Conservation (phyloP, 75 land plant genomes). For the Gnetum montanum region DNA sequence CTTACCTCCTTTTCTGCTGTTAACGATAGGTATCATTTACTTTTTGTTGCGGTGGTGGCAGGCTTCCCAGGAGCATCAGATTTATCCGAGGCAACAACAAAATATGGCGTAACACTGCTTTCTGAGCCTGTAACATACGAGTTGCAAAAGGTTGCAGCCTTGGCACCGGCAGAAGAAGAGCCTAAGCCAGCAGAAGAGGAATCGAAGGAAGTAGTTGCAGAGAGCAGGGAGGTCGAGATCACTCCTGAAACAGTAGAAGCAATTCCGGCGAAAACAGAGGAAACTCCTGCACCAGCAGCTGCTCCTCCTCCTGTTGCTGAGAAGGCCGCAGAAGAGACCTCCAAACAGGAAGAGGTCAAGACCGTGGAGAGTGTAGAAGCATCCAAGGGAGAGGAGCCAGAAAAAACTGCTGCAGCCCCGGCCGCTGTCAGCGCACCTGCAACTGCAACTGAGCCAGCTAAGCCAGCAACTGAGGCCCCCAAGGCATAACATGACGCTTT, state of each 20-base stretch:
- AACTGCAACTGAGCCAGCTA: no score
- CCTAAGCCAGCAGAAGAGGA: not conserved
- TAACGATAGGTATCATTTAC: not conserved
- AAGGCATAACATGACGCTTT: no score
- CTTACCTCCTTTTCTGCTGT: not conserved
- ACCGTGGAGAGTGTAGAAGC: not conserved
- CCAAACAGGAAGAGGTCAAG: not conserved
- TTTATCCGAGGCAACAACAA: conserved; percentile 1
- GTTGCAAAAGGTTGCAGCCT: not conserved
- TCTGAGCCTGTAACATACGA: not conserved
- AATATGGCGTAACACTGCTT: not conserved
- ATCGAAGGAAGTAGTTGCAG: conserved; percentile 1
- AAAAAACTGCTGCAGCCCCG: not conserved
- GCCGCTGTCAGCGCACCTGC: no score
- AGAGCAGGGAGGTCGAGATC: not conserved
- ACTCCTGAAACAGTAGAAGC: no score
- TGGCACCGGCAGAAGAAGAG: not conserved
- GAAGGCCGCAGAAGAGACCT: not conserved
- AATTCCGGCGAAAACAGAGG: no score
- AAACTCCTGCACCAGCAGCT: no score
- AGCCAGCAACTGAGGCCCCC: no score
- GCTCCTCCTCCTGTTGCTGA: not conserved
- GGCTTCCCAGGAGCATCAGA: conserved; percentile 4
- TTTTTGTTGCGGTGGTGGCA: no score
- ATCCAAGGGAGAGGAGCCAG: not conserved